Percentiles rank a stretch among this genome's conserved stretches.
These are phyloP conservation scores for Paecilomyces sp. DNA, from an alignment of 2,329 filamentous ascomycete species.

Conservation along the genomic window DNA sequence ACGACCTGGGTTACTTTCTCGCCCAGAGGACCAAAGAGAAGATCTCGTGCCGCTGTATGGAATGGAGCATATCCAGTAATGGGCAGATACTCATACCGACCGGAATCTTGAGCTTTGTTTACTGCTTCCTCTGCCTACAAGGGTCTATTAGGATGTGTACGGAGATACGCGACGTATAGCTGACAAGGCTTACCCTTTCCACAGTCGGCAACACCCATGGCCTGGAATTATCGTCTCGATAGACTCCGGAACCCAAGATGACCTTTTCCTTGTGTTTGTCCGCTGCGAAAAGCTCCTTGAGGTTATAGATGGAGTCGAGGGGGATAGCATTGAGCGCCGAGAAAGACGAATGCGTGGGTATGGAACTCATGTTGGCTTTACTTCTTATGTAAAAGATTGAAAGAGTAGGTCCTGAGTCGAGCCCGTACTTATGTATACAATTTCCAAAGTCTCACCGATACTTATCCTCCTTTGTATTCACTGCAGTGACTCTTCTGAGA, in stretches of 20 bases:
- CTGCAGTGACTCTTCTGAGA: neutral
- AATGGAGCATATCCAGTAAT: slow-evolving; percentile 75
- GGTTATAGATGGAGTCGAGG: neutral
- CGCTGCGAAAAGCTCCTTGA: neutral
- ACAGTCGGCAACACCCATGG: neutral
- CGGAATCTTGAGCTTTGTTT: neutral
- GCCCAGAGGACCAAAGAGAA: slow-evolving; percentile 62
- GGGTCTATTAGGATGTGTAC: neutral
- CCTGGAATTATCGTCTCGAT: neutral
- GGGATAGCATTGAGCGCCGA: neutral
- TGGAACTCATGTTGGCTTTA: neutral
- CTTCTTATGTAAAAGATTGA: neutral
- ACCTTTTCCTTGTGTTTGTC: neutral
- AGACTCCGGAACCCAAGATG: neutral
- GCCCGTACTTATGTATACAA: neutral
- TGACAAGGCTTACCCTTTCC: neutral
- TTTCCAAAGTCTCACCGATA: neutral
- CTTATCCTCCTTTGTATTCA: neutral
- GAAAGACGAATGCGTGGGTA: neutral
- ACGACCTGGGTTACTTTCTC: slow-evolving; percentile 39
- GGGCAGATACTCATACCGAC: slow-evolving; percentile 86
- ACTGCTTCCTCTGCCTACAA: neutral
- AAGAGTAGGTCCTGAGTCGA: neutral
- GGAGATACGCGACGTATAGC: neutral
- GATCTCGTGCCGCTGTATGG: slow-evolving; percentile 72